phyloP scores from a whole-genome alignment of 176 grass and related monocot species.

The Carex parvula region DNA sequence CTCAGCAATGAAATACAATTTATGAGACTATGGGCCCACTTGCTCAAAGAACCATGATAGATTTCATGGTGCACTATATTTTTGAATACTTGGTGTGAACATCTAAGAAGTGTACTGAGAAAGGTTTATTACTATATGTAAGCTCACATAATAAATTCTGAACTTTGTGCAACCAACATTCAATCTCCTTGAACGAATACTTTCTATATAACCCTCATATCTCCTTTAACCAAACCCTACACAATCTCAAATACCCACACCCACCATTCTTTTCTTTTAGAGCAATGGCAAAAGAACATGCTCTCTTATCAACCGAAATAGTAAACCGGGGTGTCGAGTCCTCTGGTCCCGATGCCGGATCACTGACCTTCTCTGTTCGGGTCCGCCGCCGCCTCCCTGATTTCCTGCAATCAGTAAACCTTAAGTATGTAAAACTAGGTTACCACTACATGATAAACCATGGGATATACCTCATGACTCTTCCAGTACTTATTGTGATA shows the following conservation, averaged over 20 bases:
- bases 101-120: not conserved
- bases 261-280: not conserved
- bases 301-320: conserved; percentile 87
- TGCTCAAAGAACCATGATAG: not conserved
- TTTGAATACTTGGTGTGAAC: not conserved
- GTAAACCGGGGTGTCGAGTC: conserved; percentile 87
- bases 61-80: not conserved
- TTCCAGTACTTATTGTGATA: conserved; percentile 77
- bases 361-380: conserved; percentile 84
- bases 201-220: conserved; percentile 33
- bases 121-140: not conserved
- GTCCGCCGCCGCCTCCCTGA: conserved; percentile 88
- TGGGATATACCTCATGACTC: conserved; percentile 83
- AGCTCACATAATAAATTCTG: conserved; percentile 13
- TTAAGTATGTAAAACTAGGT: conserved; percentile 87
- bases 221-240: conserved; percentile 22
- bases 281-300: conserved; percentile 67
- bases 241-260: not conserved
- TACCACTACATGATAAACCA: conserved; percentile 98
- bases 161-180: not conserved
- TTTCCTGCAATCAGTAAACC: conserved; percentile 96
- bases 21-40: not conserved
- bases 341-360: conserved; percentile 87
- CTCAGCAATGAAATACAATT: conserved; percentile 3
- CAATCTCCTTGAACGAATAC: not conserved